Conservation (phyloP, 768 basidiomycete species). For the Suillus hirtellus region DNA sequence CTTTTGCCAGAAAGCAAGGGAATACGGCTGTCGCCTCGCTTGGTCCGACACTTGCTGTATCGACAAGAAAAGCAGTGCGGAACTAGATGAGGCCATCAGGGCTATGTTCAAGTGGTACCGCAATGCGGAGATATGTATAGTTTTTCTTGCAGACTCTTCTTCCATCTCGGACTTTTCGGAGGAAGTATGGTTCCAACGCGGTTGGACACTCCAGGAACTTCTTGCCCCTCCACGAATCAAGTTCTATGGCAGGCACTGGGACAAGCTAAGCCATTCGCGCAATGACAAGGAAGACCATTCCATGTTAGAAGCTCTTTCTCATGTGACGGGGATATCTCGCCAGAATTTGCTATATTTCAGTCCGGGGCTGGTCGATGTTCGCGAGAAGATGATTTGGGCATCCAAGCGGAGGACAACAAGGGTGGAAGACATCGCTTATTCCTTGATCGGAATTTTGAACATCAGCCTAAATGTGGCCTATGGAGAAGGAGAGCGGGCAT, state of each 20-base stretch:
- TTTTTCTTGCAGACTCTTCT: slow-evolving; percentile 17
- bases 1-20: slow-evolving; percentile 17
- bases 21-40: slow-evolving; percentile 20
- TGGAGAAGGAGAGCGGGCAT: slow-evolving; percentile 27
- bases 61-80: slow-evolving; percentile 29
- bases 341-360: slow-evolving; percentile 21
- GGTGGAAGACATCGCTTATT: slow-evolving; percentile 28
- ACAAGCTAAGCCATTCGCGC: slow-evolving; percentile 8
- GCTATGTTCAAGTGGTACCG: slow-evolving; percentile 28
- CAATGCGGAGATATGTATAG: slow-evolving; percentile 24
- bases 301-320: slow-evolving; percentile 17
- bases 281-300: slow-evolving; percentile 24
- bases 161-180: slow-evolving; percentile 9
- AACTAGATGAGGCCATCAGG: slow-evolving; percentile 32
- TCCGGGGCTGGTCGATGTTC: slow-evolving; percentile 21
- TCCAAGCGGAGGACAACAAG: slow-evolving; percentile 26
- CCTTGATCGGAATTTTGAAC: slow-evolving; percentile 27
- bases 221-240: slow-evolving; percentile 24
- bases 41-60: slow-evolving; percentile 32
- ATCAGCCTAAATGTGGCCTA: slow-evolving; percentile 26
- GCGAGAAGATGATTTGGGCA: slow-evolving; percentile 28
- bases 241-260: slow-evolving; percentile 22
- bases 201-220: slow-evolving; percentile 20
- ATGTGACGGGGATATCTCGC: slow-evolving; percentile 16
- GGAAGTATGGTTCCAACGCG: slow-evolving; percentile 27